Percentiles rank a stretch among this genome's conserved stretches.
phyloP scores from a whole-genome alignment of 345 rosid genomes.

The Pugionium cornutum region DNA sequence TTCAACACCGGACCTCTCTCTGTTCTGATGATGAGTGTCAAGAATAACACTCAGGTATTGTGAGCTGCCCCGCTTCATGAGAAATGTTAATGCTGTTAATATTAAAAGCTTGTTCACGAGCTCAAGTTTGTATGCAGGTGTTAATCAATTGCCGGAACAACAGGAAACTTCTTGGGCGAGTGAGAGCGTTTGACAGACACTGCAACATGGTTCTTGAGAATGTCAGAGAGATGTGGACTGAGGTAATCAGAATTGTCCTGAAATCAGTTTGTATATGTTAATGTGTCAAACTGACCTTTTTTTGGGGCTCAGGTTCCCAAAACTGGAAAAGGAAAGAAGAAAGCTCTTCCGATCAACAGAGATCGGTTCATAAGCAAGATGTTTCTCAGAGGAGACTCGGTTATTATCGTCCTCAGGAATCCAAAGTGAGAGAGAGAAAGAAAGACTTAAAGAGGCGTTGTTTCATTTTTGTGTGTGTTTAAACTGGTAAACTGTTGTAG shows the following conservation, averaged over 20 bases:
- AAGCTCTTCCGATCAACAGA: slow-evolving; percentile 87
- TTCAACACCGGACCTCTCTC: slow-evolving; percentile 96
- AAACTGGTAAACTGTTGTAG: too few species aligned
- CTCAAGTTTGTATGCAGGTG: slow-evolving; percentile 38
- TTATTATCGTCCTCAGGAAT: slow-evolving; percentile 92
- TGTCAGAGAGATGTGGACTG: slow-evolving; percentile 99
- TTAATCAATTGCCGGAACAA: slow-evolving; percentile 76
- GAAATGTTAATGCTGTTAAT: too few species aligned
- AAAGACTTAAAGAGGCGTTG: too few species aligned
- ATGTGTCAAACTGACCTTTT: too few species aligned
- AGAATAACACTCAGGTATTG: slow-evolving; percentile 75
- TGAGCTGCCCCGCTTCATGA: too few species aligned
- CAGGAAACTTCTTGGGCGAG: slow-evolving; percentile 86
- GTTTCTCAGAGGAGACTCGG: slow-evolving; percentile 99
- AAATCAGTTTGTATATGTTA: not conserved
- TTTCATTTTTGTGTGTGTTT: too few species aligned
- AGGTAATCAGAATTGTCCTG: slow-evolving; percentile 46
- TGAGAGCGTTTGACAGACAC: slow-evolving; percentile 93
- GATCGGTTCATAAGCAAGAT: slow-evolving; percentile 96
- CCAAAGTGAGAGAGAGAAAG: slow-evolving; percentile 56
- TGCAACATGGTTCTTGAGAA: slow-evolving; percentile 99
- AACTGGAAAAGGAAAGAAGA: slow-evolving; percentile 98
- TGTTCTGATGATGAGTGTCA: slow-evolving; percentile 96
- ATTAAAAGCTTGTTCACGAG: not conserved
- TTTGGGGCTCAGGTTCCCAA: slow-evolving; percentile 62